phyloP scores from a whole-genome alignment of 2,329 filamentous ascomycete species.

The Alternaria rosae region DNA sequence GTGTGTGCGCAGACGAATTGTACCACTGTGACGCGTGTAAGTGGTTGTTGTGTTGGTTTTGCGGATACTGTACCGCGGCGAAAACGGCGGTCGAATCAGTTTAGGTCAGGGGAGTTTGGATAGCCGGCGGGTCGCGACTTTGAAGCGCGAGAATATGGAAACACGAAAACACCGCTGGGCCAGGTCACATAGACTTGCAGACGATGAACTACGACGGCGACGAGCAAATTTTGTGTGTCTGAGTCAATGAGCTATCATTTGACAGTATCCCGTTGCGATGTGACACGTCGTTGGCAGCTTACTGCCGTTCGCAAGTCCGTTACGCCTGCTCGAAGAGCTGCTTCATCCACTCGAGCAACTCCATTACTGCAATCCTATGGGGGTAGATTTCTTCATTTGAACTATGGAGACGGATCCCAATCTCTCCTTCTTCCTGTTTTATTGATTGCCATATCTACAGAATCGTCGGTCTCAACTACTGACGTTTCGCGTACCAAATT shows the following conservation, averaged over 20 bases:
- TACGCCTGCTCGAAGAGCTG: not conserved
- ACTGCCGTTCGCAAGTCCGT: not conserved
- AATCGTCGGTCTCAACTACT: not conserved
- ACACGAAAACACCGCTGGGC: not conserved
- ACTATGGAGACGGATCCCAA: not conserved
- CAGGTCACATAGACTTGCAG: not conserved
- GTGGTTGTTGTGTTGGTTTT: not conserved
- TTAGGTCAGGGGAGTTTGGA: not conserved
- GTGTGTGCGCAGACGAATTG: not conserved
- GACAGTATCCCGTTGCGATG: not conserved
- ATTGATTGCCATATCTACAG: not conserved
- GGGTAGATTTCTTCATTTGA: not conserved
- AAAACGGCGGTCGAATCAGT: not conserved
- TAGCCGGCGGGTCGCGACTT: not conserved
- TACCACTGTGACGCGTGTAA: not conserved
- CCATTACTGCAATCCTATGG: not conserved
- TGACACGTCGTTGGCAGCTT: not conserved
- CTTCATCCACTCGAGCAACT: not conserved
- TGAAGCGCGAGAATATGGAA: not conserved
- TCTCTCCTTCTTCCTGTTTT: rapidly evolving
- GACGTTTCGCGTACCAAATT: no score
- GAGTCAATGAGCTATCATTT: not conserved
- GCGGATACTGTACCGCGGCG: not conserved
- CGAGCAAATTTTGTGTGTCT: not conserved
- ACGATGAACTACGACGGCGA: not conserved